Percentiles rank a stretch among this genome's conserved stretches.
phyloP scores from a whole-genome alignment of 805 yeast genomes.

The Ogataea dorogensis region DNA sequence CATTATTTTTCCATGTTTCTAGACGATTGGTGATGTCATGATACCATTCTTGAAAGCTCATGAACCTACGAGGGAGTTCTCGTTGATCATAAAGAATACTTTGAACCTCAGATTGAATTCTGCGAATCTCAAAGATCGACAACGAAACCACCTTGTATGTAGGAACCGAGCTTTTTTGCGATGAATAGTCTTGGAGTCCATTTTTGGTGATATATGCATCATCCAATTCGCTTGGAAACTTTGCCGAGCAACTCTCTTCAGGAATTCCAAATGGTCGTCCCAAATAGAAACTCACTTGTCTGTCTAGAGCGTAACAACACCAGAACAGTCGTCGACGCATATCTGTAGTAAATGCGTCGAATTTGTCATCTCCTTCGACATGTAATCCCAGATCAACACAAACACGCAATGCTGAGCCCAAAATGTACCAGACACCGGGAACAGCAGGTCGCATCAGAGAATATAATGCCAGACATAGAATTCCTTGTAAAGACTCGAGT shows the following conservation, averaged over 20 bases:
- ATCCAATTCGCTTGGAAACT: slow-evolving; percentile 72
- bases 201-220: slow-evolving; percentile 55
- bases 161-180: slow-evolving; percentile 34
- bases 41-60: slow-evolving; percentile 62
- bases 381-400: slow-evolving; percentile 86
- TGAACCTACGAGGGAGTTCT: slow-evolving; percentile 65
- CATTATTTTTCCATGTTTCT: slow-evolving; percentile 58
- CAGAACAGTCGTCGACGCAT: slow-evolving; percentile 77
- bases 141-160: slow-evolving; percentile 69
- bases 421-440: slow-evolving; percentile 91
- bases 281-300: slow-evolving; percentile 82
- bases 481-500: slow-evolving; percentile 70
- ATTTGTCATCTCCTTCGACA: slow-evolving; percentile 48
- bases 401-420: slow-evolving; percentile 76
- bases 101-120: slow-evolving; percentile 76
- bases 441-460: slow-evolving; percentile 85
- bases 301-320: slow-evolving; percentile 84
- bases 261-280: slow-evolving; percentile 90
- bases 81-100: slow-evolving; percentile 67
- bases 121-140: slow-evolving; percentile 66
- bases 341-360: slow-evolving; percentile 61
- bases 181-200: slow-evolving; percentile 38
- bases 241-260: slow-evolving; percentile 70
- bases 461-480: slow-evolving; percentile 64
- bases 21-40: slow-evolving; percentile 47